These are phyloP conservation scores for Stramenopiles sp. DNA, from an alignment of 352 stramenopile species.

Conservation along the genomic window DNA sequence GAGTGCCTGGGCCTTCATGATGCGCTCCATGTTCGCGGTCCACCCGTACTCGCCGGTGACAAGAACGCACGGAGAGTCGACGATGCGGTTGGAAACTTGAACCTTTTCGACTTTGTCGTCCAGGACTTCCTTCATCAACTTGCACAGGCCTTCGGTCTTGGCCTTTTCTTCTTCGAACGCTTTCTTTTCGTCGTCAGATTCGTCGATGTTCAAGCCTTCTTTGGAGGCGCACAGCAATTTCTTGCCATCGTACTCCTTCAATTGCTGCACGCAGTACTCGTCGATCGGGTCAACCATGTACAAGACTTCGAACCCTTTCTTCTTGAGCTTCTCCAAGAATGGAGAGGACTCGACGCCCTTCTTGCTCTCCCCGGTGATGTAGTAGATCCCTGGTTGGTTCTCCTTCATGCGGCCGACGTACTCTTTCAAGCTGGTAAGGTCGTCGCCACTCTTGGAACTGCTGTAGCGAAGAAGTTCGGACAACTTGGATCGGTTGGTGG, in stretches of 20 bases:
- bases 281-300: conserved; percentile 99
- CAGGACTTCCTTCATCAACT: conserved; percentile 99
- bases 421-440: conserved; percentile 89
- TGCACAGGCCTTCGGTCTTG: conserved; percentile 87
- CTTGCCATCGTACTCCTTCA: conserved; percentile 99
- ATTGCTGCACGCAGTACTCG: conserved; percentile 96
- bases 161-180: conserved; percentile 94
- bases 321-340: conserved; percentile 99
- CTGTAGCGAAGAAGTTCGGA: conserved; percentile 96
- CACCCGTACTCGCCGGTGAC: conserved; percentile 98
- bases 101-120: conserved; percentile 99
- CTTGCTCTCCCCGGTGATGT: conserved; percentile 97
- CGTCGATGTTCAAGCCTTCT: conserved; percentile 86
- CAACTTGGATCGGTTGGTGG: conserved; percentile 94
- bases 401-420: conserved; percentile 91
- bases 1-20: conserved; percentile 99
- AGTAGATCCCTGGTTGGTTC: conserved; percentile 97
- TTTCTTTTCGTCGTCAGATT: conserved; percentile 94
- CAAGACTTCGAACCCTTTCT: conserved; percentile 98
- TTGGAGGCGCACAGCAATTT: conserved; percentile 96
- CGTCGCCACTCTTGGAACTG: conserved; percentile 92
- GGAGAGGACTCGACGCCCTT: conserved; percentile 94
- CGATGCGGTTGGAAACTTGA: conserved; percentile 92
- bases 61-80: conserved; percentile 91
- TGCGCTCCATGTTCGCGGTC: conserved; percentile 99